Conservation (phyloP, 768 basidiomycete genomes). For the Russula sp. region DNA sequence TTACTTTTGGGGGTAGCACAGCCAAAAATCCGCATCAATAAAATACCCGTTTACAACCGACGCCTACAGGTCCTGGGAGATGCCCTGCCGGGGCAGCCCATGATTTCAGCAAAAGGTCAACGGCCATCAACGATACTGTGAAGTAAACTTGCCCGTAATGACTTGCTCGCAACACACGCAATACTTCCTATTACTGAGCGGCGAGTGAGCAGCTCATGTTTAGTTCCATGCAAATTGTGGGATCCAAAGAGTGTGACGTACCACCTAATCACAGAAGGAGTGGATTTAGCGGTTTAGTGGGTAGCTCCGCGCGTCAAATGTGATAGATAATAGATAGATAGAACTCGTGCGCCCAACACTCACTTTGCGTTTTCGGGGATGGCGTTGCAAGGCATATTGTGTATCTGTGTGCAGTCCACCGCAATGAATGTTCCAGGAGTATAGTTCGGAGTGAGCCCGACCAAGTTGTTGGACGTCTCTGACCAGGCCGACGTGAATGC, state of each 20-base stretch:
- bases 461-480: conserved; percentile 6
- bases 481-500: conserved; percentile 11
- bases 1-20: neutral
- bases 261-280: neutral
- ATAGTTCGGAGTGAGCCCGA: conserved; percentile 11
- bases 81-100: neutral
- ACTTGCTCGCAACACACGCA: too few relatives aligned
- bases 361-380: conserved; percentile 7
- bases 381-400: conserved; percentile 1
- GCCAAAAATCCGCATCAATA: neutral
- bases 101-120: too few relatives aligned
- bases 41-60: conserved; percentile 15
- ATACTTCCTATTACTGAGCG: too few relatives aligned
- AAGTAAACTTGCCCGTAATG: too few relatives aligned
- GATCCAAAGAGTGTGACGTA: neutral
- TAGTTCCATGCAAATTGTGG: too few relatives aligned
- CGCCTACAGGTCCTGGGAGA: conserved; percentile 13
- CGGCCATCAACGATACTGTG: too few relatives aligned
- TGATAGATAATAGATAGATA: neutral
- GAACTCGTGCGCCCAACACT: neutral
- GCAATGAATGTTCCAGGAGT: conserved; percentile 6
- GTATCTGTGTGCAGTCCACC: conserved; percentile 9
- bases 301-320: neutral
- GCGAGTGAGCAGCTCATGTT: too few relatives aligned
- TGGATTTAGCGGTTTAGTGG: neutral